Conservation (phyloP, 2,329 filamentous ascomycete genomes). For the Parastagonospora nodorum region DNA sequence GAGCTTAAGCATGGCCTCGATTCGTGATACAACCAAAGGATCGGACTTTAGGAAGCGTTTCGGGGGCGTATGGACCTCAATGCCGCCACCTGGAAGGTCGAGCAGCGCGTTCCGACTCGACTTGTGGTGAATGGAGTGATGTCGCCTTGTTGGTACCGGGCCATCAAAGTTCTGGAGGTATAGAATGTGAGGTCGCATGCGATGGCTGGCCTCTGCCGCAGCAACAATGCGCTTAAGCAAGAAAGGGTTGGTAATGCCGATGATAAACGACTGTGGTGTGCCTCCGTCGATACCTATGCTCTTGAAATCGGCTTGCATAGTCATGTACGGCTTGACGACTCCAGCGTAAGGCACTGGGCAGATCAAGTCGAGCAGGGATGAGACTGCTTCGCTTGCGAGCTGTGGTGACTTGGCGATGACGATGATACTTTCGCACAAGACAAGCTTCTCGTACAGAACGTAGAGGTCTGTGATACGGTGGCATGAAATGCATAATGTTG, state of each 20-base stretch:
- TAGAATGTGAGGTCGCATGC: constrained; percentile 43
- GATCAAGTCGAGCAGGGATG: constrained; percentile 47
- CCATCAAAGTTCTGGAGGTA: constrained; percentile 46
- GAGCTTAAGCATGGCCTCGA: constrained; percentile 41
- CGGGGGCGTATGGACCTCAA: constrained; percentile 41
- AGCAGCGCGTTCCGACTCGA: constrained; percentile 41
- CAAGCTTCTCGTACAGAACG: constrained; percentile 47
- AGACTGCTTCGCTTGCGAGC: constrained; percentile 47
- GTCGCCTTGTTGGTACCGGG: constrained; percentile 42
- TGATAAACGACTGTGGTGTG: constrained; percentile 44
- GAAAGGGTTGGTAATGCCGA: constrained; percentile 51
- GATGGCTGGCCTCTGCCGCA: constrained; percentile 41
- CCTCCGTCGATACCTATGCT: constrained; percentile 47
- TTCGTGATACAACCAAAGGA: constrained; percentile 35
- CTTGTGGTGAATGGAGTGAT: constrained; percentile 45
- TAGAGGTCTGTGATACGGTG: constrained; percentile 50
- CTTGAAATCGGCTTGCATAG: constrained; percentile 51
- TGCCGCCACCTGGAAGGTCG: constrained; percentile 48
- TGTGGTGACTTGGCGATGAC: constrained; percentile 50
- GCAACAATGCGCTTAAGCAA: constrained; percentile 46
- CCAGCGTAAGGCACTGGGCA: constrained; percentile 49
- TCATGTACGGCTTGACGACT: constrained; percentile 48
- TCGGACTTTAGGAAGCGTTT: constrained; percentile 49
- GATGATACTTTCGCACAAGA: constrained; percentile 49
- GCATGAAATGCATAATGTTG: constrained; percentile 46